phyloP scores from a whole-genome alignment of 78 protist genomes.

The Dictyostelium brefeldianum region DNA sequence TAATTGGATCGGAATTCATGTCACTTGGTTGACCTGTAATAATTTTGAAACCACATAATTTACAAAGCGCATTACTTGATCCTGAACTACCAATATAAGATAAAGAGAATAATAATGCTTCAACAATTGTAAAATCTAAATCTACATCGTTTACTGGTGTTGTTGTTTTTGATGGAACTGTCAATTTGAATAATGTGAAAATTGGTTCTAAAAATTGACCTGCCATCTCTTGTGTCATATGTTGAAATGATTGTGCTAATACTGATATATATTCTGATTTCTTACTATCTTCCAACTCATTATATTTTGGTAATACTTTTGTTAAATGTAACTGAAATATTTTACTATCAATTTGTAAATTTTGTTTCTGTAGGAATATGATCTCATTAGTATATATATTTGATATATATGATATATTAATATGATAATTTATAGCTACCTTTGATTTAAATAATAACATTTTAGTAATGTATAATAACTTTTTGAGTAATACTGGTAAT shows the following conservation, averaged over 20 bases:
- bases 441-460: conserved; percentile 18
- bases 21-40: conserved; percentile 81
- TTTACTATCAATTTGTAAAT: conserved; percentile 11
- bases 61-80: background rate
- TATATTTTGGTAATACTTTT: conserved; percentile 15
- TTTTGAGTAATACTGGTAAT: background rate
- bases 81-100: conserved; percentile 14
- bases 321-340: conserved; percentile 27
- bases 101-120: conserved; percentile 46
- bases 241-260: conserved; percentile 34
- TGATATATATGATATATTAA: background rate
- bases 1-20: conserved; percentile 31
- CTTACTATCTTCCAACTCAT: conserved; percentile 19
- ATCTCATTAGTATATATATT: background rate
- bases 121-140: background rate
- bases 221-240: background rate
- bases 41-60: conserved; percentile 38
- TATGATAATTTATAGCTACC: background rate
- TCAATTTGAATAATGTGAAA: background rate
- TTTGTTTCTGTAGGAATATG: background rate
- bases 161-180: conserved; percentile 27
- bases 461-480: background rate
- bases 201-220: conserved; percentile 24
- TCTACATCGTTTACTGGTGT: conserved; percentile 27
- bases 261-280: conserved; percentile 27